Evolutionary conservation across 2,329 filamentous ascomycete species (phyloP).

Genomic region (Cladorrhinum sp.): DNA sequence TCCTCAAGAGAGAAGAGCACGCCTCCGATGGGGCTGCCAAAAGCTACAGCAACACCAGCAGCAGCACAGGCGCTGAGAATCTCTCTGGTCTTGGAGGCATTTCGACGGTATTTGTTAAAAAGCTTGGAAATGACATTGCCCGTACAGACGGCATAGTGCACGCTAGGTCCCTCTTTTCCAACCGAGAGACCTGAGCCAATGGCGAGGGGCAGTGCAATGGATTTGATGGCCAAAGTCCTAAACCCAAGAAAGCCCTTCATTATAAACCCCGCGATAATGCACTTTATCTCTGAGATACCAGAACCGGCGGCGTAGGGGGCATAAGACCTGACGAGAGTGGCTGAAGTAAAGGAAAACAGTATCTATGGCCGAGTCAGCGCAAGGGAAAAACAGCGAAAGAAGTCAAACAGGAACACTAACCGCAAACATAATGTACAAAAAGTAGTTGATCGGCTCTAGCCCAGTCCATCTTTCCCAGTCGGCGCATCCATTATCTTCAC

Average conservation of each 20-base stretch:
- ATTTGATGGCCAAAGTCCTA: conserved; percentile 92
- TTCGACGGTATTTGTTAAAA: conserved; percentile 87
- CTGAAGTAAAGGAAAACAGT: conserved; percentile 77
- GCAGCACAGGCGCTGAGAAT: conserved; percentile 93
- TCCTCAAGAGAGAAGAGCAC: conserved; percentile 96
- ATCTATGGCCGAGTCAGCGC: conserved; percentile 45
- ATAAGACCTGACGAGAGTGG: conserved; percentile 82
- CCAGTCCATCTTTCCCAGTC: conserved; percentile 90
- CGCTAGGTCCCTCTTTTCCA: conserved; percentile 94
- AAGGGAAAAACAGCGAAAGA: background rate
- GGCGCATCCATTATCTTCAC: conserved; percentile 80
- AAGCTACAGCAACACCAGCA: conserved; percentile 92
- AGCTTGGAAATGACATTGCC: conserved; percentile 93
- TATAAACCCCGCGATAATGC: conserved; percentile 96
- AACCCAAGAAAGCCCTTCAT: conserved; percentile 97
- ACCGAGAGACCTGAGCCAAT: conserved; percentile 94
- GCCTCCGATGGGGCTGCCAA: conserved; percentile 94
- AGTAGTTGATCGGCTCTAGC: conserved; percentile 75
- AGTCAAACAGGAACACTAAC: conserved; percentile 42
- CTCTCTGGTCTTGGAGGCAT: conserved; percentile 91
- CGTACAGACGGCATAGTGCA: conserved; percentile 98
- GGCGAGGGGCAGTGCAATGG: conserved; percentile 81
- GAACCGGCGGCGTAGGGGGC: conserved; percentile 95
- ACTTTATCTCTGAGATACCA: conserved; percentile 98
- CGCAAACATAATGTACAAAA: conserved; percentile 83